These are phyloP conservation scores for Aspergillus intermedius DNA, from an alignment of 2,329 filamentous ascomycete genomes.

Conservation along the genomic window DNA sequence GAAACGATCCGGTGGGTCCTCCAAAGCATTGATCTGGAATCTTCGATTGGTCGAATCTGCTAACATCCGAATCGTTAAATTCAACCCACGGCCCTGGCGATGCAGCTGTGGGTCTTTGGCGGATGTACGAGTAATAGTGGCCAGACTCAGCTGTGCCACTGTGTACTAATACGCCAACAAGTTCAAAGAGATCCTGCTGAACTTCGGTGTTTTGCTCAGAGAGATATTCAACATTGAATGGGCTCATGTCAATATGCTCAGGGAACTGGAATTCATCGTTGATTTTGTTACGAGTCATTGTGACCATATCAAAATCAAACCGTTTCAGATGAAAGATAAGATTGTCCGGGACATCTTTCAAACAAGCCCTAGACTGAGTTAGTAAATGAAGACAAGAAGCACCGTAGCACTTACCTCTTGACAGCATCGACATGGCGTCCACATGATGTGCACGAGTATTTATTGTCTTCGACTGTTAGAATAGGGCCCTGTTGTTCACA, in stretches of 20 bases:
- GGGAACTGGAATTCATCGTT: conserved; percentile 94
- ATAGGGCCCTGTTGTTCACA: neutral
- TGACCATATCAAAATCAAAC: conserved; percentile 50
- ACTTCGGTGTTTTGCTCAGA: conserved; percentile 53
- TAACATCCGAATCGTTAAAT: conserved; percentile 87
- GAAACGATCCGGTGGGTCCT: conserved; percentile 54
- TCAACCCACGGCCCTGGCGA: conserved; percentile 65
- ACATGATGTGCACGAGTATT: conserved; percentile 93
- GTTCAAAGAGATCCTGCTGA: conserved; percentile 73
- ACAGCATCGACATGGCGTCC: conserved; percentile 86
- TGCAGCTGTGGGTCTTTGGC: conserved; percentile 59
- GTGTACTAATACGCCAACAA: conserved; percentile 93
- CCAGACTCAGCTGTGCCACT: conserved; percentile 88
- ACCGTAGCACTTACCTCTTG: conserved; percentile 54
- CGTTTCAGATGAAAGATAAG: conserved; percentile 84
- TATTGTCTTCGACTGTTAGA: conserved; percentile 62
- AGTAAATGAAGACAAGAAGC: conserved; percentile 5
- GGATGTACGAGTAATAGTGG: conserved; percentile 95
- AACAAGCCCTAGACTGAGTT: conserved; percentile 58
- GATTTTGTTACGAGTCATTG: conserved; percentile 80
- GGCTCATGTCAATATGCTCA: conserved; percentile 71
- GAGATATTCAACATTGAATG: conserved; percentile 81
- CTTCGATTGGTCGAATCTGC: conserved; percentile 63
- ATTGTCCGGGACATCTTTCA: conserved; percentile 89
- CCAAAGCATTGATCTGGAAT: conserved; percentile 76